Evolutionary conservation across 1,284 basidiomycete genomes (phyloP), one percentile per base, ranked within the genome.

Genomic region (Sanghuangporus sanghuang): DNA sequence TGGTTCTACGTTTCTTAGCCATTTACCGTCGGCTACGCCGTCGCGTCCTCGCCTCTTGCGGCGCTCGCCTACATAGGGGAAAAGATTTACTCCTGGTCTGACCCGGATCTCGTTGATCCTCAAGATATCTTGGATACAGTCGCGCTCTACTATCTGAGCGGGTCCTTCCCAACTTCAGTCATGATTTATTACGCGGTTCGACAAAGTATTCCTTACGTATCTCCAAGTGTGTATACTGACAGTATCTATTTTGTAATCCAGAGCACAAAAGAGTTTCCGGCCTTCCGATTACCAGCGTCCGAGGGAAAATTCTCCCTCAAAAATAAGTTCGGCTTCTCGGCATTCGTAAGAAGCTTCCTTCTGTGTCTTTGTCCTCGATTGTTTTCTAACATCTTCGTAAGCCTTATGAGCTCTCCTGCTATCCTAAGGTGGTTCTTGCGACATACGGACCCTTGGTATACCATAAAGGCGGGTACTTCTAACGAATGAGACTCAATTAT

Each of bases 31-130:
- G 69, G 69, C 12, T 53, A 66, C 12, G 67, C 69, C 12, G 61
- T 70, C 38, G 53, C 61, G n/a, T 64, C 64, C 16, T 68, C 68
- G 21, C 69, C 69, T 2, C 52, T 69, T 21, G 60, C 66, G 18
- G 40, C 68, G 9, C 60, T 70, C 11, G 58, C 68, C 12, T 70
- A 70, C 49, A 69, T 70, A 32, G 69, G 69, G 16, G 67, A 69
- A 39, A 70, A 70, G 57, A 66, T 70, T 14, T 67, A 68, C 44
- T 40, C 52, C 14, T 70, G 69, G 69, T 68, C 68, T 12, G 69
- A 70, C 59, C 66, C 68, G 7, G 23, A 36, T 2, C 61, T 58
- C 21, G n/a, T 68, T 48, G 62, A 69, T 39, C 42, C 57, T 11
- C 32, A 60, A 4, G 66, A 69, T 57, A 60, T 70, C 46, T 53